These are phyloP conservation scores for Heterobasidion parviporum DNA, from an alignment of 1,284 basidiomycete species.

Conservation along the genomic window DNA sequence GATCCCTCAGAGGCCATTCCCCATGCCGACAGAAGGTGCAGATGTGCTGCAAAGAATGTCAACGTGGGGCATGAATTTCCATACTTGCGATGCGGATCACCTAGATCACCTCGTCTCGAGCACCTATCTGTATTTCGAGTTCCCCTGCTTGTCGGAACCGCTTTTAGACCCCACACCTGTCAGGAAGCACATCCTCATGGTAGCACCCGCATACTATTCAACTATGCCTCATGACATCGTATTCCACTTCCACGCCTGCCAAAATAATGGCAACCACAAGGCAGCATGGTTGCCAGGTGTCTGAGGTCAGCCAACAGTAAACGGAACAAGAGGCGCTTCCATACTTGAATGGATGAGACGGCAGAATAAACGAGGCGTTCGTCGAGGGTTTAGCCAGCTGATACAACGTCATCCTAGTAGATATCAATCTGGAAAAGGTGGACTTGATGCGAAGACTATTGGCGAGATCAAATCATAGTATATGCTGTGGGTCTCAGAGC, in stretches of 20 bases:
- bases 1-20: no score
- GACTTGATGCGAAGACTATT: no score
- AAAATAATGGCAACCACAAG: conserved; percentile 35
- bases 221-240: conserved; percentile 47
- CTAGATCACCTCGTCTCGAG: background rate
- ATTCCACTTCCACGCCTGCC: conserved; percentile 34
- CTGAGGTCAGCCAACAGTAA: conserved; percentile 43
- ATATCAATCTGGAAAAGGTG: no score
- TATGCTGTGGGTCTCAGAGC: no score
- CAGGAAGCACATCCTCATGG: conserved; percentile 3
- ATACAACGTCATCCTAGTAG: conserved; percentile 26
- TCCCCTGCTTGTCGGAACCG: background rate
- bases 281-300: conserved; percentile 38
- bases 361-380: conserved; percentile 42
- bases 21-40: no score
- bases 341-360: conserved; percentile 30
- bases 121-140: background rate
- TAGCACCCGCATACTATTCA: conserved; percentile 21
- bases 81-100: no score
- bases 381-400: conserved; percentile 47
- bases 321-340: conserved; percentile 34
- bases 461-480: no score
- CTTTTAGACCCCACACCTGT: background rate
- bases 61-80: no score
- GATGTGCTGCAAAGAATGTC: no score